Conservation (phyloP, 2,329 filamentous ascomycete genomes). For the Akanthomyces muscarius region DNA sequence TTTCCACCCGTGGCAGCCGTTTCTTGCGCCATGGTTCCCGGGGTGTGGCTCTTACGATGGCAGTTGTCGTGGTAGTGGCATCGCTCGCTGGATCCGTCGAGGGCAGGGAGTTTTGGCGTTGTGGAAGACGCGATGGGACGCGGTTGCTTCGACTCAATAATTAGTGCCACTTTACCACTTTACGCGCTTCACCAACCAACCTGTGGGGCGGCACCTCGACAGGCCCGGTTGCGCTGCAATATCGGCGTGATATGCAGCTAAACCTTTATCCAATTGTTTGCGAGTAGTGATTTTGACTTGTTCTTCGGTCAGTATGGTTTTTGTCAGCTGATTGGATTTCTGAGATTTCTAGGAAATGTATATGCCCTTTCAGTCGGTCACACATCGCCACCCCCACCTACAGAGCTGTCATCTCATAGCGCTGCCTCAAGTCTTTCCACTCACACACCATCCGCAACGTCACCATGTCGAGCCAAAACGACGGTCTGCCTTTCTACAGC, state of each 20-base stretch:
- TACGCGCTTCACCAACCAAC: neutral
- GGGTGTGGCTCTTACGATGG: neutral
- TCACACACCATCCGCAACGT: neutral
- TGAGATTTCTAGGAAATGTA: too few species aligned
- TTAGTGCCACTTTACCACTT: slow-evolving; percentile 1
- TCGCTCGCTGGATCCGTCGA: neutral
- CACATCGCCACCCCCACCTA: neutral
- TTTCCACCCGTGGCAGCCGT: neutral
- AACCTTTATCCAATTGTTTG: too few species aligned
- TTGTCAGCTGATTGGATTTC: too few species aligned
- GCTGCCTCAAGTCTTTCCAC: neutral
- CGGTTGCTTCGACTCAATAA: neutral
- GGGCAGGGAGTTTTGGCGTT: neutral
- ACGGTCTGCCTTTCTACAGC: slow-evolving; percentile 49
- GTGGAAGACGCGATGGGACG: slow-evolving; percentile 14
- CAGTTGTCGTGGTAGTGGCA: neutral
- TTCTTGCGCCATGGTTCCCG: neutral
- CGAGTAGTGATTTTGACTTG: too few species aligned
- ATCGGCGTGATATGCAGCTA: too few species aligned
- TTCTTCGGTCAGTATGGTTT: too few species aligned
- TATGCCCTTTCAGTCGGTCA: neutral
- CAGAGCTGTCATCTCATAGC: neutral
- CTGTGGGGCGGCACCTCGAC: neutral
- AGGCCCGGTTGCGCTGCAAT: too few species aligned
- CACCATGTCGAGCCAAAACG: slow-evolving; percentile 44